Evolutionary conservation across 192 early-diverging fungal genomes (phyloP).

Genomic region (Chytriomyces sp.): DNA sequence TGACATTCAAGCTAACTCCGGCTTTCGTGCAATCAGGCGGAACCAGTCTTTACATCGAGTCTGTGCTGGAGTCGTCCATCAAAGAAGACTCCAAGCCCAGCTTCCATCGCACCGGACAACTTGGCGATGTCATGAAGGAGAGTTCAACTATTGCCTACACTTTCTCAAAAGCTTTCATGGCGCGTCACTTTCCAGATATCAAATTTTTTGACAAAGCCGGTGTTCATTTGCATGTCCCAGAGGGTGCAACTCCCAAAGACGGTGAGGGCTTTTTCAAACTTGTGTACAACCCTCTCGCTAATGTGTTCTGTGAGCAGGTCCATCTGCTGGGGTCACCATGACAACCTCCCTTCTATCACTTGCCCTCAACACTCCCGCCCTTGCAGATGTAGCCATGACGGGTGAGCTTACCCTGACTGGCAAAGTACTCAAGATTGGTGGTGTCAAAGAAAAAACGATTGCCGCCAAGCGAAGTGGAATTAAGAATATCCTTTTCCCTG

Average conservation of each 20-base stretch:
- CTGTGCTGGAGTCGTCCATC: slow-evolving; percentile 81
- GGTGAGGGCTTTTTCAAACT: slow-evolving; percentile 50
- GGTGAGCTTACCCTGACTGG: slow-evolving; percentile 98
- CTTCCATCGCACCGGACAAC: slow-evolving; percentile 88
- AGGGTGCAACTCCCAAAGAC: slow-evolving; percentile 97
- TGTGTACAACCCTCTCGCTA: neutral
- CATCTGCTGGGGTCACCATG: slow-evolving; percentile 95
- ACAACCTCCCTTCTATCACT: slow-evolving; percentile 91
- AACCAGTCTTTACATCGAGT: slow-evolving; percentile 93
- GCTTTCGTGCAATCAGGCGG: slow-evolving; percentile 59
- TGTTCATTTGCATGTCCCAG: slow-evolving; percentile 95
- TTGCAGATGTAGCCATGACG: slow-evolving; percentile 92
- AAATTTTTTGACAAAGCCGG: slow-evolving; percentile 88
- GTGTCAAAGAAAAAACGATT: slow-evolving; percentile 96
- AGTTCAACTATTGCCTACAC: slow-evolving; percentile 94
- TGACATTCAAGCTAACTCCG: neutral
- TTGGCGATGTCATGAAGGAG: slow-evolving; percentile 99
- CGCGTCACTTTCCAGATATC: slow-evolving; percentile 75
- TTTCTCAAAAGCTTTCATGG: slow-evolving; percentile 84
- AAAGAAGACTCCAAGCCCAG: slow-evolving; percentile 59
- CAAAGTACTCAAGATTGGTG: slow-evolving; percentile 96
- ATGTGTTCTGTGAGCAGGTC: slow-evolving; percentile 55
- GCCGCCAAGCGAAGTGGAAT: slow-evolving; percentile 94
- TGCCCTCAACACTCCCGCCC: slow-evolving; percentile 76
- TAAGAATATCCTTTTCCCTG: slow-evolving; percentile 86